phyloP scores from a whole-genome alignment of 441 rosid genomes.

The Croton setiger region DNA sequence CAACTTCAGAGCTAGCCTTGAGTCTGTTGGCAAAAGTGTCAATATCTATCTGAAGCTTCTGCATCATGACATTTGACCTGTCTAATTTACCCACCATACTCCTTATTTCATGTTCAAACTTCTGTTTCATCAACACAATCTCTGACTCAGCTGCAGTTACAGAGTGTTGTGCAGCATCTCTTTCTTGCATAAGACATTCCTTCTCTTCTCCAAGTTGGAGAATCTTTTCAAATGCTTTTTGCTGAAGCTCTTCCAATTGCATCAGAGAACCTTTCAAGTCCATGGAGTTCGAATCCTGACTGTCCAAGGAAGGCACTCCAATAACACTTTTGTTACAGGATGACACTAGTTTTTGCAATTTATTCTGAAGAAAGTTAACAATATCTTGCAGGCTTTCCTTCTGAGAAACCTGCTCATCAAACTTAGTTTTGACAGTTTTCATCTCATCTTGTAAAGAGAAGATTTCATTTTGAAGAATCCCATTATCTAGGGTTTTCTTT shows the following conservation, averaged over 20 bases:
- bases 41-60: conserved; percentile 63
- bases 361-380: conserved; percentile 36
- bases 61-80: conserved; percentile 41
- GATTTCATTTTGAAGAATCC: conserved; percentile 43
- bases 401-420: conserved; percentile 43
- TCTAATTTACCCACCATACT: conserved; percentile 46
- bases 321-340: conserved; percentile 38
- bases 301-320: conserved; percentile 30
- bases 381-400: conserved; percentile 50
- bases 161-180: conserved; percentile 40
- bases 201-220: conserved; percentile 52
- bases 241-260: conserved; percentile 58
- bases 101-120: conserved; percentile 44
- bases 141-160: conserved; percentile 48
- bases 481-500: conserved; percentile 51
- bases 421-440: conserved; percentile 37
- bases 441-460: conserved; percentile 54
- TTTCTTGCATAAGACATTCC: conserved; percentile 47
- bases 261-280: conserved; percentile 37
- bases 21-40: conserved; percentile 59
- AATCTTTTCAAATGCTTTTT: conserved; percentile 48
- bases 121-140: conserved; percentile 50
- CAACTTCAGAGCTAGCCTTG: conserved; percentile 51
- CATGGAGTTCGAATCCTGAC: conserved; percentile 40
- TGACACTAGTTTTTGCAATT: conserved; percentile 41